Evolutionary conservation across 176 grass and related monocot species (phyloP).

Genomic region (Ananas comosus): DNA sequence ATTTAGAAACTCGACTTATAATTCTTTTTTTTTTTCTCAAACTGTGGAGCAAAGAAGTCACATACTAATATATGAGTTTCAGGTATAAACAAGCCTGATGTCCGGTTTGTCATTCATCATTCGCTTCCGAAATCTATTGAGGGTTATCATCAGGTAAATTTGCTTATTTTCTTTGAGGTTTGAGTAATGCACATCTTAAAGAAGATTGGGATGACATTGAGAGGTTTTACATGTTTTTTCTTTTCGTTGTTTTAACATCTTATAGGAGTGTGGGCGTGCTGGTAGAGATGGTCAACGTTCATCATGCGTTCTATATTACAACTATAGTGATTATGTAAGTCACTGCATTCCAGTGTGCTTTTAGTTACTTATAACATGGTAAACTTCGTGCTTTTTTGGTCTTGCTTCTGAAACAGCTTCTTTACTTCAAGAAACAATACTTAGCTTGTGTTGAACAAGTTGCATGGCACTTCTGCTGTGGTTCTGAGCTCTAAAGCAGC

Average conservation of each 20-base stretch:
- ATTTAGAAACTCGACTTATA: no score
- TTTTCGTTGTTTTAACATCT: not conserved
- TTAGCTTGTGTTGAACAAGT: no score
- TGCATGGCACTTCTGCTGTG: no score
- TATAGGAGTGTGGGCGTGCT: conserved; percentile 83
- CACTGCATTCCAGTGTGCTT: conserved; percentile 10
- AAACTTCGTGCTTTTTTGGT: not conserved
- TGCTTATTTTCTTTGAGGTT: not conserved
- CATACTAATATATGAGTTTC: conserved; percentile 29
- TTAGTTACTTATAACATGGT: not conserved
- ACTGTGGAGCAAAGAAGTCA: not conserved
- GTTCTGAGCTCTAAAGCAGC: no score
- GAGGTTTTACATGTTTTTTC: not conserved
- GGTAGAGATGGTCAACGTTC: conserved; percentile 77
- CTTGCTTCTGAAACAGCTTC: not conserved
- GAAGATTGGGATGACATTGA: not conserved
- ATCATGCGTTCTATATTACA: conserved; percentile 79
- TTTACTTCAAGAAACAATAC: not conserved
- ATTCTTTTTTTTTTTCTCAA: no score
- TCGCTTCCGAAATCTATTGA: conserved; percentile 96
- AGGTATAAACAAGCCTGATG: conserved; percentile 99
- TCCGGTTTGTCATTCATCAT: conserved; percentile 98
- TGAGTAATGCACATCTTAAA: not conserved
- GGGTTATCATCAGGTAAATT: conserved; percentile 92
- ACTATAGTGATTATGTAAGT: conserved; percentile 95